Evolutionary conservation across 1,284 basidiomycete genomes (phyloP).

Genomic region (Tylopilus orsonianus): DNA sequence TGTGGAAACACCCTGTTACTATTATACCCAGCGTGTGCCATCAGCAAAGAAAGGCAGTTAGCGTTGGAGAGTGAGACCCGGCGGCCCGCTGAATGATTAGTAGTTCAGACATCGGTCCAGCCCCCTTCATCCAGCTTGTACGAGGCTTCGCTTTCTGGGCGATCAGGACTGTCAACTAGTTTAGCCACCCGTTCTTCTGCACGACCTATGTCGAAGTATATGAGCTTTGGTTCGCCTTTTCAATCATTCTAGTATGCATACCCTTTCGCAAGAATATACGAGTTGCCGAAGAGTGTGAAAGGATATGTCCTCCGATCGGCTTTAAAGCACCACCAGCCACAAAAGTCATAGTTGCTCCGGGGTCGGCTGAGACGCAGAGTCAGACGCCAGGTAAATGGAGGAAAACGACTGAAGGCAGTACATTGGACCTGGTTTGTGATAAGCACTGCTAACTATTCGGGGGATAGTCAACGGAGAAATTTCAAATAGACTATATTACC

Average conservation of each 20-base stretch:
- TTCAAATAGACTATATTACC: constrained; percentile 4
- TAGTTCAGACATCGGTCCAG: constrained; percentile 68
- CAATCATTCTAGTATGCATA: constrained; percentile 29
- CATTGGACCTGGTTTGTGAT: constrained; percentile 93
- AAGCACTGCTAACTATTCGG: constrained; percentile 72
- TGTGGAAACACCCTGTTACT: neutral
- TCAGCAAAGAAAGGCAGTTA: neutral
- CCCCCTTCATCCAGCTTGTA: constrained; percentile 88
- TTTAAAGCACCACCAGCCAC: constrained; percentile 87
- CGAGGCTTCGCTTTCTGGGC: constrained; percentile 89
- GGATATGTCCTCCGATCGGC: constrained; percentile 84
- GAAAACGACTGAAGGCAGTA: constrained; percentile 27
- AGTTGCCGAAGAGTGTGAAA: constrained; percentile 85
- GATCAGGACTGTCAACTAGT: constrained; percentile 89
- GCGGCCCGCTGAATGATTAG: neutral
- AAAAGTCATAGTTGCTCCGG: constrained; percentile 92
- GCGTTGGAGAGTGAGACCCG: neutral
- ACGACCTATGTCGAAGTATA: constrained; percentile 54
- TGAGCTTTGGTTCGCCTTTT: neutral
- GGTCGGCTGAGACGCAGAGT: constrained; percentile 66
- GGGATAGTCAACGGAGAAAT: constrained; percentile 23
- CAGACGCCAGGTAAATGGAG: constrained; percentile 3
- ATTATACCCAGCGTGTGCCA: neutral
- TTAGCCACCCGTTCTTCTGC: constrained; percentile 96
- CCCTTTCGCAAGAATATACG: constrained; percentile 87